Base-by-base conservation (phyloP, 371 early-diverging fungal species). In the Globomyces sp. region DNA sequence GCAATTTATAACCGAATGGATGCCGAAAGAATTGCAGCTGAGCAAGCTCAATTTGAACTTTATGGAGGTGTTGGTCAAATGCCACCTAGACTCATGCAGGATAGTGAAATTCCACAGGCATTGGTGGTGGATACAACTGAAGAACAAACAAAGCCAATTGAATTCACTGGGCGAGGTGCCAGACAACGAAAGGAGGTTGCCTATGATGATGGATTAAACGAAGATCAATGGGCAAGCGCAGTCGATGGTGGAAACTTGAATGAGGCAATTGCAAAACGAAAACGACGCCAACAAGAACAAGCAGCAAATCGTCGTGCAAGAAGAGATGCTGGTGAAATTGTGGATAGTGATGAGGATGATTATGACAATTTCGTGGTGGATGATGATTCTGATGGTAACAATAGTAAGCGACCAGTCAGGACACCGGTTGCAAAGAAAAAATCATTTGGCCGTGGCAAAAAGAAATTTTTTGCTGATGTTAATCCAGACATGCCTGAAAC, bases 161-260 rank as follows among this genome's bases (percentile, higher is more conserved):
- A 76, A 41, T 37, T 40, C 34, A 63, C 55, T 60, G 89, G 91
- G 10, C 86, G 94, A 61, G 90, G 91, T 5, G 87, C 87, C 53
- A 79, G 93, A 48, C 77, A 72, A 13, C 84, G 88, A 50, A 85
- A 84, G 2, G 78, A 75, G 47, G 90, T 95, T 6, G 78, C 83
- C 8, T 97, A 98, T 73, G 92, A 91, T 71, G 97, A 98, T 69
- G 93, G 90, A 0, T 75, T 97, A 72, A 93, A 93, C 0, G 98
- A 98, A 64, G 94, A 94, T 65, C 94, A 98, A 77, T 98, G 88
- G 87, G 69, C 93, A 13, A 83, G 84, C 59, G 92, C 89, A 53
- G 76, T 87, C 13, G 87, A 87, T 11, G 58, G 51, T 4, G 83
- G 80, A 5, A 74, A 79, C 44, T 36, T 78, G 53, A 76, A 80